Conservation (phyloP, 1,284 basidiomycete species). For the Rhodotorula glutinis region DNA sequence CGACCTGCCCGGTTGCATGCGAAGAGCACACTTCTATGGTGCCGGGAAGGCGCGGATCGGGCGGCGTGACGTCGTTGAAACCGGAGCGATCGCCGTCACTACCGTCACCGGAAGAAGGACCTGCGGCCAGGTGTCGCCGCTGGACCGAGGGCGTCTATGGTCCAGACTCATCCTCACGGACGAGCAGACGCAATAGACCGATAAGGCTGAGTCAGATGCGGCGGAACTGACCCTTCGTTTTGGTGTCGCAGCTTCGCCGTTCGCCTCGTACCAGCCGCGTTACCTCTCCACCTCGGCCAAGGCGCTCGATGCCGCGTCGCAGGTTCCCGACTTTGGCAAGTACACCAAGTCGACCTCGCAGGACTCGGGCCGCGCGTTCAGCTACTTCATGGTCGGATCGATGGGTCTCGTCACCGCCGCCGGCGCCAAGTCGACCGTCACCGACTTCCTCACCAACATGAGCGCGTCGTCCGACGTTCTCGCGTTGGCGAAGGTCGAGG, state of each 20-base stretch:
- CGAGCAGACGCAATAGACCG: no score
- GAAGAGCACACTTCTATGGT: no score
- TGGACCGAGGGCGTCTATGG: no score
- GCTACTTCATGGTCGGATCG: slow-evolving; percentile 97
- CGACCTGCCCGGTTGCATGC: no score
- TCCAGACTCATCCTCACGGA: no score
- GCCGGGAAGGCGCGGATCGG: no score
- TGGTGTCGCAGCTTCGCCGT: slow-evolving; percentile 48
- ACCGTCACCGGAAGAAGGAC: no score
- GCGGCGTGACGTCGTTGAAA: no score
- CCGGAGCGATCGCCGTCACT: no score
- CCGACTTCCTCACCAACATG: slow-evolving; percentile 95
- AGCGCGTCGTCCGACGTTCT: slow-evolving; percentile 96
- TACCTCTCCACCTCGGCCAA: slow-evolving; percentile 57
- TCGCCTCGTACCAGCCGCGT: slow-evolving; percentile 60
- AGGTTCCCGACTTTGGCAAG: slow-evolving; percentile 75
- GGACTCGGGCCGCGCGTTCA: slow-evolving; percentile 73
- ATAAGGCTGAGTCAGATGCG: no score
- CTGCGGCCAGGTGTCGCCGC: no score
- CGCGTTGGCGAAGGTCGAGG: slow-evolving; percentile 96
- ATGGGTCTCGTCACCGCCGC: slow-evolving; percentile 92
- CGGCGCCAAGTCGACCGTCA: slow-evolving; percentile 87
- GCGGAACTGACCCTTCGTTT: background rate
- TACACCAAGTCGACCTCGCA: slow-evolving; percentile 71
- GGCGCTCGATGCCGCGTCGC: slow-evolving; percentile 50